Evolutionary conservation across 1,139 yeast genomes (phyloP).

Genomic region (Geotrichum phurueaensis): DNA sequence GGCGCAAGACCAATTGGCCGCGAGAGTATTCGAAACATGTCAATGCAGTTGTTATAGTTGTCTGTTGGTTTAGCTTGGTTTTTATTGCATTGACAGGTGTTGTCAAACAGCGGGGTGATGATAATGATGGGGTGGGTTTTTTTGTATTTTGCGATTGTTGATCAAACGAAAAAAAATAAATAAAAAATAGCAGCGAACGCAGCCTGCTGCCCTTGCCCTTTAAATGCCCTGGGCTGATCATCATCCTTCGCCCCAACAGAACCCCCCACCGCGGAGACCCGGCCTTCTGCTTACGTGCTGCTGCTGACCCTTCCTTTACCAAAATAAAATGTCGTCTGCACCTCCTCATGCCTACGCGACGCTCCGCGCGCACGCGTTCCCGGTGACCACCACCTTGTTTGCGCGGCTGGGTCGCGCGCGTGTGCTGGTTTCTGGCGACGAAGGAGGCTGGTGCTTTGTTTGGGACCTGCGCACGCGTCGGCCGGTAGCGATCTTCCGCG

Average conservation of each 20-base stretch:
- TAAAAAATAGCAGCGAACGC: no score
- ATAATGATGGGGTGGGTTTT: no score
- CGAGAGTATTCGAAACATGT: background rate
- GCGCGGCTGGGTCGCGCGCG: conserved; percentile 3
- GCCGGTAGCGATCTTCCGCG: conserved; percentile 35
- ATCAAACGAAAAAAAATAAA: no score
- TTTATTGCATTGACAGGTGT: no score
- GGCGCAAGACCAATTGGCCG: background rate
- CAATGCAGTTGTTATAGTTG: background rate
- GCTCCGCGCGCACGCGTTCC: conserved; percentile 30
- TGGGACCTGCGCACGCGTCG: conserved; percentile 37
- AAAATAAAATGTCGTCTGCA: background rate
- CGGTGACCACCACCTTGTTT: conserved; percentile 29
- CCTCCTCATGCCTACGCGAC: conserved; percentile 17
- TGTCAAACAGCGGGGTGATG: no score
- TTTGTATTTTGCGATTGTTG: no score
- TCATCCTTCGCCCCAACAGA: no score
- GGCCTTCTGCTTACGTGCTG: background rate
- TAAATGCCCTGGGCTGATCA: no score
- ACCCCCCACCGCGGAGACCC: background rate
- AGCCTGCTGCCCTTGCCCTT: no score
- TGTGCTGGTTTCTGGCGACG: conserved; percentile 32
- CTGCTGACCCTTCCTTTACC: background rate
- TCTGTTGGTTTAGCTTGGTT: background rate
- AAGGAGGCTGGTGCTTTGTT: conserved; percentile 36